A percentile compares a stretch with the other conserved stretches of the same genome.
Conservation (phyloP, 2,329 filamentous ascomycete genomes). For the Colletotrichum melonis region DNA sequence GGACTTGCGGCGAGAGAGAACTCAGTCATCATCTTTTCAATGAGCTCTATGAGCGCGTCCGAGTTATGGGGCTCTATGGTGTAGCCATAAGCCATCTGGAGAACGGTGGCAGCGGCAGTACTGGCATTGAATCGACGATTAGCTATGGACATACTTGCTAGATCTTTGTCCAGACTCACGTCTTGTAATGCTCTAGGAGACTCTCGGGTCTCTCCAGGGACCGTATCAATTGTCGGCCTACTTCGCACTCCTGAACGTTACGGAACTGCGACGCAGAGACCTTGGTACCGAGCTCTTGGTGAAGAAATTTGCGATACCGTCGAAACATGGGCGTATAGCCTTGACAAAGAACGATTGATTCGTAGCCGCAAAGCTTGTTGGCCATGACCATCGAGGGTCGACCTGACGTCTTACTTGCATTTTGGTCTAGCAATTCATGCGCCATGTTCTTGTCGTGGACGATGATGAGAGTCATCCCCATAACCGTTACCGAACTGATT, state of each 20-base stretch:
- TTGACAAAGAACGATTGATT: slow-evolving; percentile 36
- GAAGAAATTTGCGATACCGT: slow-evolving; percentile 41
- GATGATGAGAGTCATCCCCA: slow-evolving; percentile 54
- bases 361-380: slow-evolving; percentile 43
- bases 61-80: slow-evolving; percentile 41
- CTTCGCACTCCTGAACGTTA: slow-evolving; percentile 25
- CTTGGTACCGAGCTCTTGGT: slow-evolving; percentile 44
- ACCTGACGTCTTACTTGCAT: slow-evolving; percentile 45
- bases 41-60: slow-evolving; percentile 45
- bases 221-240: slow-evolving; percentile 23
- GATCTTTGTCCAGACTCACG: slow-evolving; percentile 11
- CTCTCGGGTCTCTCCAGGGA: slow-evolving; percentile 26
- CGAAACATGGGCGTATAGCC: slow-evolving; percentile 41
- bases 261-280: slow-evolving; percentile 36
- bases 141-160: neutral
- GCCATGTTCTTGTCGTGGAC: slow-evolving; percentile 50
- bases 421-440: slow-evolving; percentile 50
- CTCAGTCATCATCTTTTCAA: slow-evolving; percentile 43
- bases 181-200: slow-evolving; percentile 31
- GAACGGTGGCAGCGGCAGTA: slow-evolving; percentile 15
- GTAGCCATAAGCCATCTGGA: slow-evolving; percentile 37
- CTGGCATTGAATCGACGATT: neutral
- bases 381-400: slow-evolving; percentile 44
- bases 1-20: slow-evolving; percentile 44
- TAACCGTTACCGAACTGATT: slow-evolving; percentile 51